These are phyloP conservation scores for Balansia obtecta DNA, from an alignment of 2,329 filamentous ascomycete species.

Conservation along the genomic window DNA sequence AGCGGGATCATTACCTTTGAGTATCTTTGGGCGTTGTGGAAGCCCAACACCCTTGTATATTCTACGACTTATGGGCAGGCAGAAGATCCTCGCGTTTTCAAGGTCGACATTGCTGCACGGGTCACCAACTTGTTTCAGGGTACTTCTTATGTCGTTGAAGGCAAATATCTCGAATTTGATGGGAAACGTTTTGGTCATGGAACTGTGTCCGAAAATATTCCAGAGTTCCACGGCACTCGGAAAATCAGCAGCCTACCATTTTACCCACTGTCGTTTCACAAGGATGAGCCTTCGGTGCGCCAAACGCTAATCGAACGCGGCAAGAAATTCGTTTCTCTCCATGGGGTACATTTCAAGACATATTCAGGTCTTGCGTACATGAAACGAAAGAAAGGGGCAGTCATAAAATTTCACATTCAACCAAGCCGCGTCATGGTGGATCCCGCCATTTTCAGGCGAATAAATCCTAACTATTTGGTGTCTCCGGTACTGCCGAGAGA, in stretches of 20 bases:
- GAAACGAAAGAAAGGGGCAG: conserved; percentile 57
- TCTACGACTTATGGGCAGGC: conserved; percentile 63
- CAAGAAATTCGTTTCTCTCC: conserved; percentile 70
- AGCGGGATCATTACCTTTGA: conserved; percentile 82
- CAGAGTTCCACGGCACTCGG: conserved; percentile 64
- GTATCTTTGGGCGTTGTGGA: conserved; percentile 78
- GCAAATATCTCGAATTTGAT: conserved; percentile 75
- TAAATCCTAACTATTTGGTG: conserved; percentile 76
- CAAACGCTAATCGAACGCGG: conserved; percentile 64
- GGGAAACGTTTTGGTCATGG: conserved; percentile 76
- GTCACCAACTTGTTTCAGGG: conserved; percentile 57
- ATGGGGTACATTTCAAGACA: conserved; percentile 70
- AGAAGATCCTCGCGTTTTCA: conserved; percentile 72
- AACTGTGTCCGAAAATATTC: conserved; percentile 54
- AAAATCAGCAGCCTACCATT: conserved; percentile 69
- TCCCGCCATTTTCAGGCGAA: conserved; percentile 65
- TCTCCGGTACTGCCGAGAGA: conserved; percentile 64
- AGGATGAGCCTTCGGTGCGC: conserved; percentile 52
- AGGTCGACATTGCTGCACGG: conserved; percentile 64
- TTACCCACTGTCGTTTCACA: conserved; percentile 73
- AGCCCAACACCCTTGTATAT: conserved; percentile 71
- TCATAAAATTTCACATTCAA: conserved; percentile 69
- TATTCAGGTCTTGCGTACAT: conserved; percentile 77
- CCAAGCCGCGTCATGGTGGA: conserved; percentile 85
- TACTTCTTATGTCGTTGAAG: conserved; percentile 65